These are phyloP conservation scores for Fagopyrum tataricum DNA, from an alignment of 148 eudicot species.

Conservation along the genomic window DNA sequence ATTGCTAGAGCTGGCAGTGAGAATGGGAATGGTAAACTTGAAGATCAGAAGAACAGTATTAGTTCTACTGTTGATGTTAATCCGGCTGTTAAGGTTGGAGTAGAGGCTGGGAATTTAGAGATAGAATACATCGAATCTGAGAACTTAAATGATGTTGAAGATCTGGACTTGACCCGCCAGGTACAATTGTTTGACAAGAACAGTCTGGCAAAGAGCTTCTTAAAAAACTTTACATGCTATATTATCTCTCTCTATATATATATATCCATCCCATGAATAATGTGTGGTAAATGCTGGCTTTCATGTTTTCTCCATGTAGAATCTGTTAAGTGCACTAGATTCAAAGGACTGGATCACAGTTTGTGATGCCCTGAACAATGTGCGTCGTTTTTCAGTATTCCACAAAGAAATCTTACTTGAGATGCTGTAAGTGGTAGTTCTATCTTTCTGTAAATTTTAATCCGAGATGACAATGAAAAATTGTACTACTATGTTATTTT, in stretches of 20 bases:
- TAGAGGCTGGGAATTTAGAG: slow-evolving; percentile 31
- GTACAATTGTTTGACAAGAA: slow-evolving; percentile 16
- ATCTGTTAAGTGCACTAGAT: slow-evolving; percentile 35
- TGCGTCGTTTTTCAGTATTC: slow-evolving; percentile 44
- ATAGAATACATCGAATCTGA: slow-evolving; percentile 65
- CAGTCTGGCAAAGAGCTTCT: not conserved
- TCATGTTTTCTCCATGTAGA: slow-evolving; percentile 23
- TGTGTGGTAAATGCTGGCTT: not conserved
- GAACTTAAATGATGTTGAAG: slow-evolving; percentile 48
- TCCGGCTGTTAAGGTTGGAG: slow-evolving; percentile 14
- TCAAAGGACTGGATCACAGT: slow-evolving; percentile 61
- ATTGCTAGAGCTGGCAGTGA: slow-evolving; percentile 20
- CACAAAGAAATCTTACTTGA: slow-evolving; percentile 41
- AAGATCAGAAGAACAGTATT: slow-evolving; percentile 17
- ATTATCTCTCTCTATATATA: not conserved
- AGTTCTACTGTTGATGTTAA: slow-evolving; percentile 25
- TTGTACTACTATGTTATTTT: not conserved
- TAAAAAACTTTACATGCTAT: not conserved
- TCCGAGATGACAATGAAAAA: not conserved
- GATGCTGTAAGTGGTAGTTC: slow-evolving; percentile 37
- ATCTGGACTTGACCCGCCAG: slow-evolving; percentile 32
- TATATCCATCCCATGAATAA: not conserved
- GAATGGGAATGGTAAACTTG: slow-evolving; percentile 20
- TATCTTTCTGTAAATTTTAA: not conserved
- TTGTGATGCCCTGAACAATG: slow-evolving; percentile 57